Conservation (phyloP, 2,329 filamentous ascomycete genomes). For the Ceratocystis huliohia region DNA sequence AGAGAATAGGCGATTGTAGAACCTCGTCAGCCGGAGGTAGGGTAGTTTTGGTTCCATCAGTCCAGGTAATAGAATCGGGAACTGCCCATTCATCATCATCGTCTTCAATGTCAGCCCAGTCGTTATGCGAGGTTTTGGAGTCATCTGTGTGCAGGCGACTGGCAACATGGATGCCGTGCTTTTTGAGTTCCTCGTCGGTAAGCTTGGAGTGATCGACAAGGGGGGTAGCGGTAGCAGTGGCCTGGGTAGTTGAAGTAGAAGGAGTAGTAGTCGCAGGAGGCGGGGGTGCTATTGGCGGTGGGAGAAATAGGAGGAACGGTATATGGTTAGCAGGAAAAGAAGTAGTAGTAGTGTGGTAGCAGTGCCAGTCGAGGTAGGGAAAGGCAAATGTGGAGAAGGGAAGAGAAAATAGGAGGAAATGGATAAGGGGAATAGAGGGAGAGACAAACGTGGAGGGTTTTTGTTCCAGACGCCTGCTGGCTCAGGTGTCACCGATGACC, state of each 20-base stretch:
- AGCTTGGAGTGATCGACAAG: constrained; percentile 66
- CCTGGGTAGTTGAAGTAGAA: constrained; percentile 31
- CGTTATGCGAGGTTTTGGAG: constrained; percentile 53
- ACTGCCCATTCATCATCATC: constrained; percentile 72
- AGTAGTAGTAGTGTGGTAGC: too few relatives aligned
- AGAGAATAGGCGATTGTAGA: constrained; percentile 22
- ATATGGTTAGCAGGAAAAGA: neutral
- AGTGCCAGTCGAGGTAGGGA: too few relatives aligned
- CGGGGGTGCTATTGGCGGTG: neutral
- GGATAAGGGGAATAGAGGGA: constrained; percentile 21
- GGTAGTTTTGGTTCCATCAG: constrained; percentile 73
- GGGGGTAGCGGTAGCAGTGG: constrained; percentile 30
- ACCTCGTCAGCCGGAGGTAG: constrained; percentile 45
- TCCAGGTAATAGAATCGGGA: constrained; percentile 75
- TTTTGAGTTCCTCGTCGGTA: constrained; percentile 76
- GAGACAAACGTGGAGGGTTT: constrained; percentile 54
- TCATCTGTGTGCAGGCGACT: constrained; percentile 67
- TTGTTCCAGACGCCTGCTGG: constrained; percentile 76
- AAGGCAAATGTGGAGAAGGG: neutral
- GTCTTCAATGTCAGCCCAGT: constrained; percentile 84
- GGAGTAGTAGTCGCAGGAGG: constrained; percentile 23
- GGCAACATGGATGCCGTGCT: constrained; percentile 76
- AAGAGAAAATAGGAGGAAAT: neutral
- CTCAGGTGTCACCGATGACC: constrained; percentile 54
- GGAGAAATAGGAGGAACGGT: neutral